These are phyloP conservation scores for Lachnellula hyalina DNA, from an alignment of 2,329 filamentous ascomycete species.

Conservation along the genomic window DNA sequence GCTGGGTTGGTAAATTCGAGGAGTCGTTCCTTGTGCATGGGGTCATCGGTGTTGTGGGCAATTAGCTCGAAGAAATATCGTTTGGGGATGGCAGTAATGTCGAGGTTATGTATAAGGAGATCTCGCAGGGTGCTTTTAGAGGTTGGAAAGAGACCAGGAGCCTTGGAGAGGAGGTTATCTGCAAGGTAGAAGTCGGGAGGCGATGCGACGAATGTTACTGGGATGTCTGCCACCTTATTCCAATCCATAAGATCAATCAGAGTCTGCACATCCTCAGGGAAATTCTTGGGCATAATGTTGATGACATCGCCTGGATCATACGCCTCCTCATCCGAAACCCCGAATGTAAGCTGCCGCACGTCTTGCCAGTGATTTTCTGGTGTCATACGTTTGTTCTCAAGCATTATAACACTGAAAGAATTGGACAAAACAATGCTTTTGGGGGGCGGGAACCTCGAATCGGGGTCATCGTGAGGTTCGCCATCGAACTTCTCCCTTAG, in stretches of 20 bases:
- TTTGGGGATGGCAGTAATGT: slow-evolving; percentile 84
- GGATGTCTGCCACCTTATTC: slow-evolving; percentile 64
- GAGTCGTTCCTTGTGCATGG: slow-evolving; percentile 73
- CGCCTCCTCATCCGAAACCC: slow-evolving; percentile 37
- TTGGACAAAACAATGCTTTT: slow-evolving; percentile 14
- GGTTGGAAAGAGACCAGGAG: slow-evolving; percentile 30
- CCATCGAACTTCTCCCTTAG: not conserved
- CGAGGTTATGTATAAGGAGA: slow-evolving; percentile 76
- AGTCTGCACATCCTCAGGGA: slow-evolving; percentile 69
- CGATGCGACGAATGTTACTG: slow-evolving; percentile 49
- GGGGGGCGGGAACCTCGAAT: slow-evolving; percentile 1
- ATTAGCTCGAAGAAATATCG: slow-evolving; percentile 80
- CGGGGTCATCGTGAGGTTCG: slow-evolving; percentile 4
- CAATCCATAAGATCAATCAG: slow-evolving; percentile 78
- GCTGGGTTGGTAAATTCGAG: slow-evolving; percentile 76
- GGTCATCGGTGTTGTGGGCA: slow-evolving; percentile 66
- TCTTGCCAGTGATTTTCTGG: slow-evolving; percentile 83
- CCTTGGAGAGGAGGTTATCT: slow-evolving; percentile 30
- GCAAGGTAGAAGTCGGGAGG: slow-evolving; percentile 23
- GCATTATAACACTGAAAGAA: slow-evolving; percentile 37
- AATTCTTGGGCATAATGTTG: slow-evolving; percentile 83
- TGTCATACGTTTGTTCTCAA: slow-evolving; percentile 68
- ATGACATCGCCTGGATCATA: slow-evolving; percentile 72
- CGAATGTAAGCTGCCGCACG: slow-evolving; percentile 72
- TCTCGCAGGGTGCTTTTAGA: slow-evolving; percentile 53